Base-by-base conservation (phyloP, 345 rosid genomes). In the Rhizophora apiculata region DNA sequence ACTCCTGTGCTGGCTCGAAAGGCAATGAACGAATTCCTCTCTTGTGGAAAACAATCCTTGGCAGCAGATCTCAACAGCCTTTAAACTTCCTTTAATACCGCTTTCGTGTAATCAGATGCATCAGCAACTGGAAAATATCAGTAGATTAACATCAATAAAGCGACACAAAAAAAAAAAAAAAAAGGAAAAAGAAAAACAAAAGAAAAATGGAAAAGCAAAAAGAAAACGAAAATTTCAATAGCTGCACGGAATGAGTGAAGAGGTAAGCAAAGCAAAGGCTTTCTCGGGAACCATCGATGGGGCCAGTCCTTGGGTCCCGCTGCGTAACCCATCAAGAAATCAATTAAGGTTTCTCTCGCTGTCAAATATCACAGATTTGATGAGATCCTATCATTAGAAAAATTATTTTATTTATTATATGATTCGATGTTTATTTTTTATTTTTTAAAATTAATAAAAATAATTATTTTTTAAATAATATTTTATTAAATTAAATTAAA, bases 251-350 rank as follows among this genome's bases (percentile, higher is more conserved):
- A 94, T 54, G 65, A 91, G 86, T 10, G 76, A 77, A 77, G 31
- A 77, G 83, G 79, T 87, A 91, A 19, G 85, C 97, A 67, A 92
- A 83, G 67, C 80, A 91, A 20, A 91, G 95, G 71, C 77, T 84
- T 82, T 87, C 81, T 46, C 96, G 83, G n/a, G 93, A 89, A 18
- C 97, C 96, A 80, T 87, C 84, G 26, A 94, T 84, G 21, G 98
- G 96, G 89, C 96, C 98, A 94, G 31, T 88, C 88, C 90, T 91
- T 91, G 6, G 98, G 97, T 91, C 97, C 97, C 80, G 98, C 98
- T 91, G 91, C 78, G 72, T 55, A 64, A 54, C 26, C 26, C 68
- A 60, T 21, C 55, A 65, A 51, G 60, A 48, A 63, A 76, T 68
- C 46, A 76, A 61, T 60, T 24, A 11, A 26, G 10, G 30, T 54